Evolutionary conservation across 768 basidiomycete genomes (phyloP).

Genomic region (Mycena polygramma): DNA sequence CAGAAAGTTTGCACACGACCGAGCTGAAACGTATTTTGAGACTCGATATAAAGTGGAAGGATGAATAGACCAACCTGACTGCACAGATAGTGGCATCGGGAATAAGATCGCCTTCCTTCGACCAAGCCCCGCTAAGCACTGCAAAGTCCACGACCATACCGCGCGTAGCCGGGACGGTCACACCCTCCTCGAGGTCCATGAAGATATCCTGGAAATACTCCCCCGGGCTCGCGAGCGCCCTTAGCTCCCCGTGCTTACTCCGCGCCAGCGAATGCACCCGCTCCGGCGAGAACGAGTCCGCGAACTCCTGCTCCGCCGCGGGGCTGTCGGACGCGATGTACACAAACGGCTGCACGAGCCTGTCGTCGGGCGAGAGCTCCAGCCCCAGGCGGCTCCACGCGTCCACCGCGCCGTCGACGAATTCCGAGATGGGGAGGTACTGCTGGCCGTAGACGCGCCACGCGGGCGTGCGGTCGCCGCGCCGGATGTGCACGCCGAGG

Average conservation of each 20-base stretch:
- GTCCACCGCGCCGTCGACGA: slow-evolving; percentile 55
- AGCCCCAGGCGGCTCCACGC: slow-evolving; percentile 55
- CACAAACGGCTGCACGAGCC: slow-evolving; percentile 50
- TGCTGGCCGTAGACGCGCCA: slow-evolving; percentile 58
- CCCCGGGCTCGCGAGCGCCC: slow-evolving; percentile 60
- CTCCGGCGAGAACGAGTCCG: slow-evolving; percentile 51
- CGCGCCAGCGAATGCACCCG: slow-evolving; percentile 60
- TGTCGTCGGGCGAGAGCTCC: slow-evolving; percentile 35
- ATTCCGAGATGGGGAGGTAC: slow-evolving; percentile 66
- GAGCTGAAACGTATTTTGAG: slow-evolving; percentile 57
- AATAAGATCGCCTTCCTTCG: slow-evolving; percentile 53
- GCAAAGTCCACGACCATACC: slow-evolving; percentile 81
- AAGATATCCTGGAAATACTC: slow-evolving; percentile 72
- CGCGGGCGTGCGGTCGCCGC: slow-evolving; percentile 66
- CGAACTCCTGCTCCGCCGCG: slow-evolving; percentile 56
- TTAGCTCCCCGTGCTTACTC: slow-evolving; percentile 57
- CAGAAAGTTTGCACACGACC: slow-evolving; percentile 69
- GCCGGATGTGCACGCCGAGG: slow-evolving; percentile 72
- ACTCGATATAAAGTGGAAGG: slow-evolving; percentile 9
- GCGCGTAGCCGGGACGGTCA: slow-evolving; percentile 64
- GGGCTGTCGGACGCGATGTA: slow-evolving; percentile 77
- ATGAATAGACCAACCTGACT: slow-evolving; percentile 55
- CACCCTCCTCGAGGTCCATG: slow-evolving; percentile 50
- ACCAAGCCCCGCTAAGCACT: slow-evolving; percentile 74
- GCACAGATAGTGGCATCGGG: slow-evolving; percentile 71